These are phyloP conservation scores for Candida hungchunana DNA, from an alignment of 805 yeast genomes.

Conservation along the genomic window DNA sequence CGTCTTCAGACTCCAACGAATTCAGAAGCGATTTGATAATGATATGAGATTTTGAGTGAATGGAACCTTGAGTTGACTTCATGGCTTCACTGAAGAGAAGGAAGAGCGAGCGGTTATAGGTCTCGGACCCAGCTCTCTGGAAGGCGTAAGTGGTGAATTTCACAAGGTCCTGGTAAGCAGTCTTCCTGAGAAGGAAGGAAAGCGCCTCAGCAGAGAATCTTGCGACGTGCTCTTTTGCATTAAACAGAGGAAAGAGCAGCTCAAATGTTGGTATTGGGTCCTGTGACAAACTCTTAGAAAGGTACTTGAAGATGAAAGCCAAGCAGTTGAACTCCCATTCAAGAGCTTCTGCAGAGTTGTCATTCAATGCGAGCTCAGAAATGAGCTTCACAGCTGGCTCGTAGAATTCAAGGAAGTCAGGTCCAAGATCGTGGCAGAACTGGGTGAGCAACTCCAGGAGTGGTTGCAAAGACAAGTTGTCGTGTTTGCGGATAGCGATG, in stretches of 20 bases:
- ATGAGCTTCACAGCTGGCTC: slow-evolving; percentile 46
- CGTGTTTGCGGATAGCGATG: slow-evolving; percentile 47
- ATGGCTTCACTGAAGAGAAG: slow-evolving; percentile 69
- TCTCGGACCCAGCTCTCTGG: slow-evolving; percentile 34
- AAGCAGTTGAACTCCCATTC: slow-evolving; percentile 83
- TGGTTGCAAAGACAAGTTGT: slow-evolving; percentile 74
- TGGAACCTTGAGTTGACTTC: slow-evolving; percentile 61
- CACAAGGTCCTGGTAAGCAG: slow-evolving; percentile 43
- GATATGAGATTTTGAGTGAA: slow-evolving; percentile 66
- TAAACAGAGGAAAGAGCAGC: slow-evolving; percentile 58
- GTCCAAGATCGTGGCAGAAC: slow-evolving; percentile 87
- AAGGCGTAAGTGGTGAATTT: slow-evolving; percentile 43
- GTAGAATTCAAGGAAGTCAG: slow-evolving; percentile 79
- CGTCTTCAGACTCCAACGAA: slow-evolving; percentile 20
- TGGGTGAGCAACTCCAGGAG: slow-evolving; percentile 75
- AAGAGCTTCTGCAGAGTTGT: slow-evolving; percentile 52
- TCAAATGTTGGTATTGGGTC: slow-evolving; percentile 70
- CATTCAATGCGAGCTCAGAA: slow-evolving; percentile 42
- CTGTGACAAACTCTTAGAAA: slow-evolving; percentile 57
- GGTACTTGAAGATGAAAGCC: slow-evolving; percentile 86
- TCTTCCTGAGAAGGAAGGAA: slow-evolving; percentile 75
- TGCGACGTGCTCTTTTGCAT: slow-evolving; percentile 59
- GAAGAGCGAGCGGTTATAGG: slow-evolving; percentile 53
- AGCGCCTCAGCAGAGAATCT: slow-evolving; percentile 89
- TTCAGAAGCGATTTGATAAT: slow-evolving; percentile 45